Evolutionary conservation across 2,329 filamentous ascomycete species (phyloP).

Genomic region (Penicillium sp.): DNA sequence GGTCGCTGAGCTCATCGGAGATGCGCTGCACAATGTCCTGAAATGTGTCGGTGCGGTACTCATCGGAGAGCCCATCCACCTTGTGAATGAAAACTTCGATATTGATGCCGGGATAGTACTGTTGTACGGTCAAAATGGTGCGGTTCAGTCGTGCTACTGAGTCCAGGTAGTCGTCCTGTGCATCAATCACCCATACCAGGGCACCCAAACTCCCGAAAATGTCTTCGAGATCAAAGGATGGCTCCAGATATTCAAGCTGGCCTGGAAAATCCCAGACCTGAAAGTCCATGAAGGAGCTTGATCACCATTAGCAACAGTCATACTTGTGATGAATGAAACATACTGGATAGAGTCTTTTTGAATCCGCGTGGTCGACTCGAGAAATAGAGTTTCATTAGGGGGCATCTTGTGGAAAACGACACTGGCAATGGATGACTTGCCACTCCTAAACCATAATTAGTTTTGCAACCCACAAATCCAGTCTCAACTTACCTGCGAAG

Average conservation of each 20-base stretch:
- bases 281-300: constrained; percentile 96
- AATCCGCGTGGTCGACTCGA: constrained; percentile 90
- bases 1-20: constrained; percentile 89
- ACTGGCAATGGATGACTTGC: constrained; percentile 96
- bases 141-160: constrained; percentile 79
- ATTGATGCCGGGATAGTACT: constrained; percentile 86
- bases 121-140: constrained; percentile 83
- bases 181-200: constrained; percentile 96
- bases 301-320: constrained; percentile 1
- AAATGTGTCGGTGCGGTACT: constrained; percentile 93
- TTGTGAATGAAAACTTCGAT: constrained; percentile 99
- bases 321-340: constrained; percentile 37
- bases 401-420: constrained; percentile 99
- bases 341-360: constrained; percentile 95
- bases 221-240: constrained; percentile 81
- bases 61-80: constrained; percentile 92
- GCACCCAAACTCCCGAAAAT: constrained; percentile 94
- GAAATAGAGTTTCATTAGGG: constrained; percentile 88
- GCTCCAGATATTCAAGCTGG: constrained; percentile 86
- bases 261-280: constrained; percentile 98
- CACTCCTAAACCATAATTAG: constrained; percentile 59
- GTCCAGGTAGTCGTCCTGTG: constrained; percentile 95
- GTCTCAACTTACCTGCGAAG: constrained; percentile 66
- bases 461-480: neutral
- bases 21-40: constrained; percentile 95